Percentiles rank a stretch among this genome's conserved stretches.
Conservation (phyloP, 768 basidiomycete genomes). For the Mycena leptocephala region DNA sequence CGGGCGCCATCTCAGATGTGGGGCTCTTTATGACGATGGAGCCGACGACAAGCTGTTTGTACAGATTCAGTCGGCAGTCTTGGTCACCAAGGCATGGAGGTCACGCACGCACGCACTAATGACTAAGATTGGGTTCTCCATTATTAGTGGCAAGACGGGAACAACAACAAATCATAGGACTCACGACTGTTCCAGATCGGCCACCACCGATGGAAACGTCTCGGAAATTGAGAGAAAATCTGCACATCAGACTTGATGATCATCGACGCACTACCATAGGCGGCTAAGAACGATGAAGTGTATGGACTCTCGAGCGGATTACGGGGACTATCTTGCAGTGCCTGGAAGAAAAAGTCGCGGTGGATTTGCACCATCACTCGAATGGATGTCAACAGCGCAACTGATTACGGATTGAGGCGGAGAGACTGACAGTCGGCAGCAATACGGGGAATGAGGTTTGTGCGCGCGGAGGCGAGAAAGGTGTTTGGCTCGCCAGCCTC, state of each 20-base stretch:
- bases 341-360: constrained; percentile 64
- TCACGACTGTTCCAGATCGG: constrained; percentile 55
- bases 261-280: constrained; percentile 60
- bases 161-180: not conserved
- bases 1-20: constrained; percentile 57
- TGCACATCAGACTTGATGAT: constrained; percentile 7
- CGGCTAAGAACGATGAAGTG: constrained; percentile 64
- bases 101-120: constrained; percentile 4
- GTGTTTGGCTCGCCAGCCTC: not conserved
- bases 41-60: constrained; percentile 57
- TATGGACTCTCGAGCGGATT: constrained; percentile 63
- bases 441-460: not conserved
- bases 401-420: too few relatives aligned
- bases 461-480: not conserved
- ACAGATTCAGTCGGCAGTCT: not conserved
- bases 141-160: not conserved
- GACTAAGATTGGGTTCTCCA: not conserved
- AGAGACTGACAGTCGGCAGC: not conserved
- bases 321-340: constrained; percentile 59
- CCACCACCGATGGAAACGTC: constrained; percentile 61
- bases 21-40: constrained; percentile 57
- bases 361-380: constrained; percentile 64
- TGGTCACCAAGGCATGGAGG: not conserved
- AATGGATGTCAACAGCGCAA: not conserved
- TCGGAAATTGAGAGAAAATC: constrained; percentile 56